Evolutionary conservation across 1,139 yeast genomes (phyloP), one percentile per base, ranked within the genome.

Genomic region (Suhomyces coccinellae): DNA sequence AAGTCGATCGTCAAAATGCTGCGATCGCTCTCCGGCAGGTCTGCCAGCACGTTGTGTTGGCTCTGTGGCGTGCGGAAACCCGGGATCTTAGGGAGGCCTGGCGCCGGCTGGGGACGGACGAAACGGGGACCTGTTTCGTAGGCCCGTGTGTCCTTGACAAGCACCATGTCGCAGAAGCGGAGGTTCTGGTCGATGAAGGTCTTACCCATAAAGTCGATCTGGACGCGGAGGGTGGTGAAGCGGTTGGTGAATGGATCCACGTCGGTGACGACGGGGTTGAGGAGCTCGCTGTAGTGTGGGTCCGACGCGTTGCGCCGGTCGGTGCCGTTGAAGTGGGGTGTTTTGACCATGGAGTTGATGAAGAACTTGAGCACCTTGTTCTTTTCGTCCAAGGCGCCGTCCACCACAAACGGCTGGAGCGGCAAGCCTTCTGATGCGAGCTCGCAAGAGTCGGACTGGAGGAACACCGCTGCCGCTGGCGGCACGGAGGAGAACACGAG

Each of bases 221-320:
- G 65, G n/a, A 77, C 71, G 44, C 75, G 78, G 32, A 79, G 58
- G 0, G 82, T 76, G 6, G 83, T 74, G 54, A 57, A 78, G 47
- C 60, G 65, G 54, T 78, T 77, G 2, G 82, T 73, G 4, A 70
- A 60, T 3, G 46, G 15, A 53, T 79, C 71, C 22, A 76, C 76
- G 51, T 79, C 83, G 13, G 56, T 55, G 13, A 73, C 65, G 6
- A 66, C 53, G 12, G 51, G 53, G 7, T 48, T 22, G 36, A 33
- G 36, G 31, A 47, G 41, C 26, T 44, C 41, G 29, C 15, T 16
- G 33, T 40, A 31, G 10, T 33, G 43, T 2, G 49, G 49, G 33
- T 36, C 46, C 22, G 22, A 24, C 12, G 44, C 28, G 40, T 46
- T 43, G 16, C 39, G 15, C 6, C 44, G 29, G 42, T 32, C 33